Base-by-base conservation (phyloP, 495 filamentous ascomycete species). In the Tetracladium setigerum region DNA sequence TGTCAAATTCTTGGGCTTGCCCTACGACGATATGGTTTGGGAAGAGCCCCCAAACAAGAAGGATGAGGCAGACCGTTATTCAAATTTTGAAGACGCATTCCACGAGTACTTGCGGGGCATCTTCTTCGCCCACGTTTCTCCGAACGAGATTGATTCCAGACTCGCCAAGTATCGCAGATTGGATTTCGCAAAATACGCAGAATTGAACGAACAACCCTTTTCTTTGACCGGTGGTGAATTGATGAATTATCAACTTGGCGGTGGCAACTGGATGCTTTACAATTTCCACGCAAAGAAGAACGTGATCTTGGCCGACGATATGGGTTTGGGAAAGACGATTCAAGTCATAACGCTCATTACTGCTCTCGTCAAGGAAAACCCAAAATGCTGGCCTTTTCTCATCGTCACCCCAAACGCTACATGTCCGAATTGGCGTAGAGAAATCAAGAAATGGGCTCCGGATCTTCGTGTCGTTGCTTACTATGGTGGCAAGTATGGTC, bases 311-410 rank as follows among this genome's bases (percentile, higher is more conserved):
- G 94, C 94, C 2, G 94, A 99, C 56, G 94, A 99, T 61, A 99
- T 99, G 94, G 94, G 94, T 4, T 79, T 99, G 9, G 94, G 94
- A 19, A 99, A 99, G 70, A 99, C 94, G 0, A 86, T 99, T 39
- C 94, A 99, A 62, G 78, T 96, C 41, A 89, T 99, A 45, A 81
- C 79, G 2, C 76, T 95, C 41, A 67, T 99, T 8, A 78, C 85
- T 8, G 78, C 84, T 12, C 63, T 99, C n/a, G 75, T 86, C 24
- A 72, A 86, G 53, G 79, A 87, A 24, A 61, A 63, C 30, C 89
- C 91, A 35, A 73, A 59, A 39, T 86, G 87, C 61, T 99, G 85
- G 78, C 94, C 94, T 0, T 99, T 97, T 60, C 69, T 99, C 9
- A 71, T 97, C 5, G 87, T 97, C 12, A 89, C 90, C 1, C 94